These are phyloP conservation scores for Striga hermonthica DNA, from an alignment of 305 asterid genomes.

Conservation along the genomic window DNA sequence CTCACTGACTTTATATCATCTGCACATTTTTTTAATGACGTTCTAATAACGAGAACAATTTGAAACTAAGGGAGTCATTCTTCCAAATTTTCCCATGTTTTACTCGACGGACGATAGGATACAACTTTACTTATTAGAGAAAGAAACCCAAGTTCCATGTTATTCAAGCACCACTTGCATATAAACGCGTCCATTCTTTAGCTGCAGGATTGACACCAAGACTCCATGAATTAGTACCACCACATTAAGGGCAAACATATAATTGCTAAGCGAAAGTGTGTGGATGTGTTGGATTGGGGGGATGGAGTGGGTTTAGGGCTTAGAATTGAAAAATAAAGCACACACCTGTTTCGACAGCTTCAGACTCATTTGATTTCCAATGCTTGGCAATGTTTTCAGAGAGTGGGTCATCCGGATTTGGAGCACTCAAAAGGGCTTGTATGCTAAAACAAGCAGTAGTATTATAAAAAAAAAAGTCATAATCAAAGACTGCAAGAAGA, in stretches of 20 bases:
- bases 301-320: background rate
- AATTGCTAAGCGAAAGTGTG: no score
- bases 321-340: background rate
- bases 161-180: constrained; percentile 44
- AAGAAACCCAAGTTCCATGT: constrained; percentile 7
- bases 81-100: constrained; percentile 34
- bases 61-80: constrained; percentile 5
- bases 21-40: constrained; percentile 29
- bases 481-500: no score
- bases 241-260: background rate
- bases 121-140: constrained; percentile 34
- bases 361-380: constrained; percentile 75
- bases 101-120: constrained; percentile 35
- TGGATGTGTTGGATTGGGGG: background rate
- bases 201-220: constrained; percentile 31
- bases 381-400: constrained; percentile 85
- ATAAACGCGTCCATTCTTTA: constrained; percentile 47
- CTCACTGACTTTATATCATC: constrained; percentile 26
- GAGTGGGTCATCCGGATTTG: constrained; percentile 82
- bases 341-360: constrained; percentile 81
- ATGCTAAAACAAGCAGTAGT: constrained; percentile 46
- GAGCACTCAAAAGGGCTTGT: constrained; percentile 86
- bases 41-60: constrained; percentile 24
- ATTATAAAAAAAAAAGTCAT: background rate
- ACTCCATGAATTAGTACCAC: background rate